Percentiles rank a stretch among this genome's conserved stretches.
These are phyloP conservation scores for Crucibulum parvulum DNA, from an alignment of 1,284 basidiomycete genomes.

Conservation along the genomic window DNA sequence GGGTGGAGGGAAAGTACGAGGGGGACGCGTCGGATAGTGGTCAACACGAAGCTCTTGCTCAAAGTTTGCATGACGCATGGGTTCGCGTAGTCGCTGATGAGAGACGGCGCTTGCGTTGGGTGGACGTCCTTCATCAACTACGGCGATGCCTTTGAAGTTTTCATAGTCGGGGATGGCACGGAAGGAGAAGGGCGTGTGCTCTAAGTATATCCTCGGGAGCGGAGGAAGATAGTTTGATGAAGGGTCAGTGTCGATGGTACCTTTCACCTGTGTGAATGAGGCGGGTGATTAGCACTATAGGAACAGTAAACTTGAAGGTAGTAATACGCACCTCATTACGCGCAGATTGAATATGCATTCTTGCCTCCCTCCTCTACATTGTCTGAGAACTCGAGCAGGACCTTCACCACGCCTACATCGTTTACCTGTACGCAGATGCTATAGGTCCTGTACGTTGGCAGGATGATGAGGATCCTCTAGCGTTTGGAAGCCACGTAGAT, in stretches of 20 bases:
- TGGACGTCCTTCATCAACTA: constrained; percentile 95
- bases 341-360: constrained; percentile 81
- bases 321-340: constrained; percentile 66
- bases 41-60: constrained; percentile 96
- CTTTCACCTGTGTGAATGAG: constrained; percentile 66
- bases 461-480: constrained; percentile 87
- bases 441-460: constrained; percentile 99
- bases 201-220: constrained; percentile 99
- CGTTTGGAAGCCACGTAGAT: constrained; percentile 84
- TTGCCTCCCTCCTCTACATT: constrained; percentile 70
- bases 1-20: background rate
- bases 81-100: constrained; percentile 88
- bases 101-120: constrained; percentile 70
- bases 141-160: constrained; percentile 88
- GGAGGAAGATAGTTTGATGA: constrained; percentile 95
- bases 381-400: constrained; percentile 75
- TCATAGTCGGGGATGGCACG: constrained; percentile 81
- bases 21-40: constrained; percentile 82
- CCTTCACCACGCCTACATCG: constrained; percentile 86
- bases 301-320: constrained; percentile 4
- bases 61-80: constrained; percentile 94
- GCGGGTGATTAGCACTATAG: background rate
- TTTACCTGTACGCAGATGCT: constrained; percentile 96
- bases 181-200: constrained; percentile 81
- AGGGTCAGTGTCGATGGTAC: constrained; percentile 70